phyloP scores from a whole-genome alignment of 2,329 filamentous ascomycete genomes.

The Venturia carpophila region DNA sequence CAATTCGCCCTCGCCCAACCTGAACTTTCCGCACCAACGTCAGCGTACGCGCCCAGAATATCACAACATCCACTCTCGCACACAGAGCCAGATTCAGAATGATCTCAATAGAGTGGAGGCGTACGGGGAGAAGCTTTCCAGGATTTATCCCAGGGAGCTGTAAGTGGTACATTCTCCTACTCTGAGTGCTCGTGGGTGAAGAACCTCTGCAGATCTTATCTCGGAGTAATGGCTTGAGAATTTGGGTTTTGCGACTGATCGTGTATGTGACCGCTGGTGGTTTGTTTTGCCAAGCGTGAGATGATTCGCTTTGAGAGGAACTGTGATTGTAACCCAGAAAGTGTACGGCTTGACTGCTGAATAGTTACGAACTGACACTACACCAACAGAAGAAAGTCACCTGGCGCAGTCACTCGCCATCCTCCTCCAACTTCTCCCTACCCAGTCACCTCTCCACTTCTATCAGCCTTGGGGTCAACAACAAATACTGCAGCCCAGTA shows the following conservation, averaged over 20 bases:
- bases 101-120: conserved; percentile 14
- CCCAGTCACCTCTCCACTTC: conserved; percentile 18
- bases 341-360: neutral
- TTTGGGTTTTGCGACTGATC: neutral
- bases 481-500: conserved; percentile 20
- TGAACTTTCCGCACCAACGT: conserved; percentile 16
- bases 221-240: neutral
- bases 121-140: conserved; percentile 17
- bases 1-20: conserved; percentile 14
- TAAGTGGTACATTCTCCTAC: conserved; percentile 15
- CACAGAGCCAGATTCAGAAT: conserved; percentile 6
- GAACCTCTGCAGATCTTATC: neutral
- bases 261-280: neutral
- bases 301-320: neutral
- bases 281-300: neutral
- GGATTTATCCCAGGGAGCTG: conserved; percentile 18
- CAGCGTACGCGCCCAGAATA: conserved; percentile 16
- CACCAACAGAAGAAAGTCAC: conserved; percentile 16
- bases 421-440: conserved; percentile 16
- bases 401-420: conserved; percentile 13
- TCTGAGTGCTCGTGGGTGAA: neutral
- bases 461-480: conserved; percentile 19
- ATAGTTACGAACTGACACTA: conserved; percentile 6
- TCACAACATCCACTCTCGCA: conserved; percentile 11
- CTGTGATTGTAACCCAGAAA: neutral